These are phyloP conservation scores for Candida namnaoensis DNA, from an alignment of 805 yeast species.

Conservation along the genomic window DNA sequence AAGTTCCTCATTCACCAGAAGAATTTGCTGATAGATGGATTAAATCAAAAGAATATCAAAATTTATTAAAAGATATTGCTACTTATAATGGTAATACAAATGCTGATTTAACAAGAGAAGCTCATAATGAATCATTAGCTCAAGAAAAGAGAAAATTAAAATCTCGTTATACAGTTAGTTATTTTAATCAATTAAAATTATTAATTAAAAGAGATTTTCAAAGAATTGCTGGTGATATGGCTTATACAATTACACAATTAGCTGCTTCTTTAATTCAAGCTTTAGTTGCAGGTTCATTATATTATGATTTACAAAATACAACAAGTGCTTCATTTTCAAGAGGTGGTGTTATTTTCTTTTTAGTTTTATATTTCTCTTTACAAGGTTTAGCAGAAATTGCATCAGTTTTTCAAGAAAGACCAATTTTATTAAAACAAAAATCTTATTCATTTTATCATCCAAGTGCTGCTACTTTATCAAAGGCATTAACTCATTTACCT, in stretches of 20 bases:
- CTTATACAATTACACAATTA: constrained; percentile 27
- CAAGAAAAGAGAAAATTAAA: constrained; percentile 20
- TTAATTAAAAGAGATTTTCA: constrained; percentile 44
- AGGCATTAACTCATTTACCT: constrained; percentile 54
- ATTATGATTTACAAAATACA: constrained; percentile 37
- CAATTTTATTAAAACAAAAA: constrained; percentile 63
- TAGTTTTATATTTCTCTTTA: constrained; percentile 43
- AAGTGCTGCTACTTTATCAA: constrained; percentile 62
- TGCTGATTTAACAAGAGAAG: constrained; percentile 23
- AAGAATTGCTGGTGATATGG: constrained; percentile 49
- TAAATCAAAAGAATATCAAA: constrained; percentile 33
- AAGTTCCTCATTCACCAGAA: constrained; percentile 51
- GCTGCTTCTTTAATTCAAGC: constrained; percentile 37
- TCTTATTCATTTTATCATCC: constrained; percentile 67
- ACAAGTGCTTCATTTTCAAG: constrained; percentile 56
- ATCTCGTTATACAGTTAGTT: constrained; percentile 19
- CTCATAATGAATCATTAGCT: constrained; percentile 19
- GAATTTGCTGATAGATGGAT: constrained; percentile 58
- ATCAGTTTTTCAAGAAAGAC: constrained; percentile 38
- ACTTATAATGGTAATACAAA: constrained; percentile 22
- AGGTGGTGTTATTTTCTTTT: constrained; percentile 55
- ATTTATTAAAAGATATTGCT: constrained; percentile 36
- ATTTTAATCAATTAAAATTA: constrained; percentile 37
- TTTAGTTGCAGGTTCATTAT: constrained; percentile 58
- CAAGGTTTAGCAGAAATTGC: constrained; percentile 40